A percentile compares a stretch with the other conserved stretches of the same genome.
Evolutionary conservation across 1,284 basidiomycete species (phyloP).

Genomic region (Mycosarcoma maydis): DNA sequence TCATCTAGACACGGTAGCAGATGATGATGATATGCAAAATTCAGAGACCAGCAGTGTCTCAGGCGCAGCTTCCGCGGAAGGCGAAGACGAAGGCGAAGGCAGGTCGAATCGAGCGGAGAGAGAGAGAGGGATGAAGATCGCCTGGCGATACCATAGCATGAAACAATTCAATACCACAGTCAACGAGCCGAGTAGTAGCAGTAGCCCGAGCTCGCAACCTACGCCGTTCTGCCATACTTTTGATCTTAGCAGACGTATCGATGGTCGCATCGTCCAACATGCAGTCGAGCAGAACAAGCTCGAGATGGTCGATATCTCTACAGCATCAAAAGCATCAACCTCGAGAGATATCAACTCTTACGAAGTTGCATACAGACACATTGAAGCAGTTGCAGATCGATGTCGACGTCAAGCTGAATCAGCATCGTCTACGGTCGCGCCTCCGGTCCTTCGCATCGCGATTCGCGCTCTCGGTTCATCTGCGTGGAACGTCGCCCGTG

Average conservation of each 20-base stretch:
- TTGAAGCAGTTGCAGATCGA: constrained; percentile 27
- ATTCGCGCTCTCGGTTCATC: constrained; percentile 56
- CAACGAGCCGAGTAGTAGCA: constrained; percentile 21
- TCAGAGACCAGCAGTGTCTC: background rate
- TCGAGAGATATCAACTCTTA: constrained; percentile 8
- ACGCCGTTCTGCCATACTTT: constrained; percentile 76
- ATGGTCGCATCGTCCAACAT: constrained; percentile 38
- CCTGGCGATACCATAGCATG: constrained; percentile 94
- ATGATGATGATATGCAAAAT: constrained; percentile 16
- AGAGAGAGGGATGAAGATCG: constrained; percentile 67
- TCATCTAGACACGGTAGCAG: constrained; percentile 20
- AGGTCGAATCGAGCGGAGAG: constrained; percentile 6
- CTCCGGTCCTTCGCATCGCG: constrained; percentile 52
- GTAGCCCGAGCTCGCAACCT: constrained; percentile 6
- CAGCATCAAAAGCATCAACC: background rate
- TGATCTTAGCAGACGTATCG: constrained; percentile 73
- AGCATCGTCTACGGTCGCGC: background rate
- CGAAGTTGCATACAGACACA: constrained; percentile 28
- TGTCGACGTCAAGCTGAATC: constrained; percentile 11
- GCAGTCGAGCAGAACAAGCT: constrained; percentile 25
- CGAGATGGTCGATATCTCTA: constrained; percentile 26
- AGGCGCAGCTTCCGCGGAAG: background rate
- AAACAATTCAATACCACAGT: constrained; percentile 90
- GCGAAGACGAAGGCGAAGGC: background rate
- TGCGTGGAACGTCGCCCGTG: constrained; percentile 30